Base-by-base conservation (phyloP, 1,284 basidiomycete genomes). In the Moesziomyces sp. region DNA sequence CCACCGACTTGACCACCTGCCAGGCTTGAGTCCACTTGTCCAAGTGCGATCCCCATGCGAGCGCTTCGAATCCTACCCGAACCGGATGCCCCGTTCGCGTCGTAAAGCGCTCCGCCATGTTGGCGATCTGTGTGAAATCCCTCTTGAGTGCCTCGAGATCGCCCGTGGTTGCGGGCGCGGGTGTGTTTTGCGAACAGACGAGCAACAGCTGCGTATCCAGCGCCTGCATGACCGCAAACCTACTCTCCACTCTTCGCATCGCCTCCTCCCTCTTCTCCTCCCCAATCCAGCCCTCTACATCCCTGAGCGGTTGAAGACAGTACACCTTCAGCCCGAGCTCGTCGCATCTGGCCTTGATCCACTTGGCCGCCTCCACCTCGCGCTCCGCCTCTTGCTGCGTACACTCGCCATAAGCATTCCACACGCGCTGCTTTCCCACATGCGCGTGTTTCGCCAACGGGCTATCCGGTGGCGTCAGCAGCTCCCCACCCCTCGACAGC, bases 271-370 rank as follows among this genome's bases (percentile, higher is more conserved):
- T 53, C 10, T 68, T 38, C 13, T 34, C 40, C 1, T 28, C 40
- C 0, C 18, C n/a, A 1, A 51, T 24, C 76, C 77, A 82, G 0
- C 84, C 84, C 56, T 85, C 83, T n/a, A 85, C 64, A 52, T 83
- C 80, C 10, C 84, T 58, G 23, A 85, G 46, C 4, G 85, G 85
- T 55, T 85, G 85, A 52, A 83, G 74, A 58, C 81, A 84, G 28
- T 67, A 74, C 23, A 85, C 62, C 28, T 58, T 40, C 42, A 85
- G 43, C 16, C 68, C 72, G 28, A 76, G 52, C 19, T 46, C 24
- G 28, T 47, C 52, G 46, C 77, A 77, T 4, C 83, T 53, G 0
- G 23, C 7, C 3, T 52, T 58, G n/a, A 85, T 58, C 16, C 68
- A 76, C 3, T 19, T 21, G 3, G 85, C 84, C 3, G 84, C 83